Base-by-base conservation (phyloP, 352 stramenopile genomes). In the Phytophthora fragariae region DNA sequence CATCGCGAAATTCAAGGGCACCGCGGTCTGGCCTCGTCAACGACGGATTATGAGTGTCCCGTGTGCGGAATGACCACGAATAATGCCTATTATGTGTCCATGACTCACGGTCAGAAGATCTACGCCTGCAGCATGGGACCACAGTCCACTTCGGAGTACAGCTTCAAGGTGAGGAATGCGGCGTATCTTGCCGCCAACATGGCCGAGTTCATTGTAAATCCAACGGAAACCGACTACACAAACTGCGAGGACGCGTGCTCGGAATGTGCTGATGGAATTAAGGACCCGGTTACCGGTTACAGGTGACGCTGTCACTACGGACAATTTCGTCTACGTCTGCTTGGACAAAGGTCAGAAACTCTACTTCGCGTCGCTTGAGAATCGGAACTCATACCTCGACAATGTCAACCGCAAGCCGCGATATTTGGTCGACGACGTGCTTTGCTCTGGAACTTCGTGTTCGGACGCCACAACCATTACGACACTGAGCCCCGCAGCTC, bases 291-390 rank as follows among this genome's bases (percentile, higher is more conserved):
- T 55, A 81, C 86, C 84, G 31, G 74, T 93, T 55, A 81, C 81
- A 21, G 83, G 85, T 24, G 75, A 76, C 31, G 57, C 63, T 31
- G 68, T 92, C 47, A 83, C 79, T 6, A 55, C 58, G 12, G 57
- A 72, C 58, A 91, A 86, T 69, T 90, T 76, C 66, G 73, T 83
- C 46, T 88, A 80, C 44, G 75, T 93, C 19, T 93, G 86, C 49
- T 58, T 93, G 37, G 58, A 53, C 24, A 88, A 91, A 24, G 86
- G 82, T 49, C 84, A 93, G 75, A 93, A 92, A 72, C 75, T 93
- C 57, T 93, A 92, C 79, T 93, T 93, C 67, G 79, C 82, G 19
- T 90, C 84, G 14, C 66, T 86, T 37, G 63, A 53, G 17, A 88
- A 68, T 44, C 81, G 85, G 62, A 74, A 75, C 24, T 37, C 73